These are phyloP conservation scores for Maudiozyma bulderi DNA, from an alignment of 805 yeast species.

Conservation along the genomic window DNA sequence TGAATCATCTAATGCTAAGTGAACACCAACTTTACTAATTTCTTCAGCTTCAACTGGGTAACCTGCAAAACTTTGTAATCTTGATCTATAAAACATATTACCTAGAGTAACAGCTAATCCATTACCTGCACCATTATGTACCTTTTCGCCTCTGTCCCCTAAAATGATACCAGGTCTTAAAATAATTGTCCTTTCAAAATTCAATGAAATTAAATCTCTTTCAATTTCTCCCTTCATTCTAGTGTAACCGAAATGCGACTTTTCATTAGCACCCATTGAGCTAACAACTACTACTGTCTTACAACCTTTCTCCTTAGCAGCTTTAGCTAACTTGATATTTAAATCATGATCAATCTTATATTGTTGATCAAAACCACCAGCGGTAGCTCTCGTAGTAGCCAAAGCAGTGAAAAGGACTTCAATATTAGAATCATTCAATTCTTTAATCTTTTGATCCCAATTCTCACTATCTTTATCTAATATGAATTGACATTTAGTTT, in stretches of 20 bases:
- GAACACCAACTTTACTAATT: conserved; percentile 49
- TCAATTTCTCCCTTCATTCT: conserved; percentile 72
- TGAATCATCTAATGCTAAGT: conserved; percentile 28
- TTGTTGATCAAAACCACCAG: conserved; percentile 66
- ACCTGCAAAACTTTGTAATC: conserved; percentile 25
- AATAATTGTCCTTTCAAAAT: conserved; percentile 64
- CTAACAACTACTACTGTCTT: conserved; percentile 61
- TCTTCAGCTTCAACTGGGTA: conserved; percentile 56
- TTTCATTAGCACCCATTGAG: conserved; percentile 49
- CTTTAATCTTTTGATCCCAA: conserved; percentile 40
- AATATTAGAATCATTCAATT: conserved; percentile 14
- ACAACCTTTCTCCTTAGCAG: conserved; percentile 63
- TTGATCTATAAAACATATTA: conserved; percentile 27
- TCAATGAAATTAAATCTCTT: conserved; percentile 49
- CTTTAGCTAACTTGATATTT: conserved; percentile 57
- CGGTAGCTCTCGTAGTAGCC: conserved; percentile 66
- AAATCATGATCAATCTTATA: conserved; percentile 64
- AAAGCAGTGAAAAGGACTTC: conserved; percentile 52
- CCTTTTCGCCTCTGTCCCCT: conserved; percentile 43
- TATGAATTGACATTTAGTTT: conserved; percentile 30
- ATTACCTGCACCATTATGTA: conserved; percentile 32
- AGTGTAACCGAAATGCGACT: conserved; percentile 51
- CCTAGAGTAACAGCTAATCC: conserved; percentile 28
- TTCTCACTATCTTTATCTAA: conserved; percentile 37
- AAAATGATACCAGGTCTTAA: conserved; percentile 68